phyloP scores from a whole-genome alignment of 257 asterid genomes.

The Anisodus acutangulus region DNA sequence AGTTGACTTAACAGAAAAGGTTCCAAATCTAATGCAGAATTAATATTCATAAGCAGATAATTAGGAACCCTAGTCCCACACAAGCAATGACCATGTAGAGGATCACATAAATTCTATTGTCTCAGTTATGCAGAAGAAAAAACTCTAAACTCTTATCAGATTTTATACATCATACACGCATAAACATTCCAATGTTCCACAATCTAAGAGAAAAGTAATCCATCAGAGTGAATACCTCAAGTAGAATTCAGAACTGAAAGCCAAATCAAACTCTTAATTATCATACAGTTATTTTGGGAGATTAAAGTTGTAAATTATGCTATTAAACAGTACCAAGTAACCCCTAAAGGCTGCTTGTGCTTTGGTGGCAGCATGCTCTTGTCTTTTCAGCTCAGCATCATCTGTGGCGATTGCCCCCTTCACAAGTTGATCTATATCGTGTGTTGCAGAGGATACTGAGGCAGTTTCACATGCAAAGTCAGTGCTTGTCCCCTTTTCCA shows the following conservation, averaged over 20 bases:
- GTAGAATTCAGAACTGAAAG: neutral
- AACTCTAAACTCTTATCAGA: neutral
- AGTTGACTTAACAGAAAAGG: neutral
- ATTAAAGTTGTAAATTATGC: neutral
- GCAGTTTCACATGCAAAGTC: constrained; percentile 6
- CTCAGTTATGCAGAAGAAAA: neutral
- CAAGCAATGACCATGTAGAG: neutral
- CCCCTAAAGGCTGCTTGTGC: constrained; percentile 51
- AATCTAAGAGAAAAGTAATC: neutral
- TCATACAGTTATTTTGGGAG: neutral
- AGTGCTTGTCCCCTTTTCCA: constrained; percentile 28
- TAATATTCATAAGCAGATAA: constrained; percentile 11
- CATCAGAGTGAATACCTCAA: neutral
- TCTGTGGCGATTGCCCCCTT: constrained; percentile 3
- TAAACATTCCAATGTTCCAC: constrained; percentile 9
- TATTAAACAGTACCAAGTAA: constrained; percentile 38
- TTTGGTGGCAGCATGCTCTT: constrained; percentile 49
- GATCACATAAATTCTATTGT: neutral
- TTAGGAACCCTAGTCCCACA: neutral
- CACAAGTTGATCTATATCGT: neutral
- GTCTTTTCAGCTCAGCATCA: constrained; percentile 36
- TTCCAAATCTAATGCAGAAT: neutral
- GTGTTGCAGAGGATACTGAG: constrained; percentile 12
- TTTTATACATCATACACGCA: neutral
- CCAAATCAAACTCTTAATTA: too few species aligned